Evolutionary conservation across 306 rosid species (phyloP), one percentile per base, ranked within the genome.

Genomic region (Pterocarpus santalinus): DNA sequence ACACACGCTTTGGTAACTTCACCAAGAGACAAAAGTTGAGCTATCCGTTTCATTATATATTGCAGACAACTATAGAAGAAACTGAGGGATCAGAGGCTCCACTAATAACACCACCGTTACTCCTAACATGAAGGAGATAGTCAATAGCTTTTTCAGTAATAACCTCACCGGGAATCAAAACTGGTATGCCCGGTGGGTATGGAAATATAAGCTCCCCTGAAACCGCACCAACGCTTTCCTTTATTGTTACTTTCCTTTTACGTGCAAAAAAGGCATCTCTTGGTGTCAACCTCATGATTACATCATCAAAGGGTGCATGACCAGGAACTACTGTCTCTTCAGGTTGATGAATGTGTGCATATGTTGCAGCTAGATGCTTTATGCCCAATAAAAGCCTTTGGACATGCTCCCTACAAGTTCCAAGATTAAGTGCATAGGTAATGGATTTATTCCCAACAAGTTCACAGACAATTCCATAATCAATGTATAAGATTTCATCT

Each of bases 181-280:
- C 94, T 0, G 97, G 97, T 79, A 94, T 87, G 65, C 97, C 98
- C 0, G 98, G 98, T 12, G 97, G 98, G 57, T 91, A 94, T 35
- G 97, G 91, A 73, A 90, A 91, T 68, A 94, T 76, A 68, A 92
- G 90, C 92, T 92, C 98, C 77, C 97, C 97, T 28, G 97, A 85
- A 76, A 92, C 80, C 73, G 87, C 81, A 43, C 98, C 97, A 0
- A 91, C 39, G 80, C 97, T 85, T 57, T 90, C 88, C 79, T 69
- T 84, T 16, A 88, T 66, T 22, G 80, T 53, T 77, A 85, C 91
- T 65, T 88, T 92, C 78, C 81, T 87, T 87, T 92, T 94, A 32
- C 87, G 83, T 6, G 83, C 76, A 15, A 94, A 94, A 64, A 94
- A 94, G 56, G 98, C 98, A 17, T 92, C 98, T 85, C 98, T 92